Base-by-base conservation (phyloP, 2,329 filamentous ascomycete species). In the Penicillium sp. region DNA sequence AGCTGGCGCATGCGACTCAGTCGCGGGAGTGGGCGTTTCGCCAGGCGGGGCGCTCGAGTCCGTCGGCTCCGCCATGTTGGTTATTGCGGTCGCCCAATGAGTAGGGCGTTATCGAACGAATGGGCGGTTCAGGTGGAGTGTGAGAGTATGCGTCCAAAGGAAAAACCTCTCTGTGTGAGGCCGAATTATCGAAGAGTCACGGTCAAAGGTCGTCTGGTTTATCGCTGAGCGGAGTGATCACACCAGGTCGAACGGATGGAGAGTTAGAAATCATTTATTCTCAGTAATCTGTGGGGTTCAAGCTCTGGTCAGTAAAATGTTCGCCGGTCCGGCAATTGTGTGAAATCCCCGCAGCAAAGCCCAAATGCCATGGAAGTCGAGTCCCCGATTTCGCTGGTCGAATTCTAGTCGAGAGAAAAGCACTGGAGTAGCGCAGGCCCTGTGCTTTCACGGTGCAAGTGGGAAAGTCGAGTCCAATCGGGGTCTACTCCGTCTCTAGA, bases 251-350 rank as follows among this genome's bases (percentile, higher is more conserved):
- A 54, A 56, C 56, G 58, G 53, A 54, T 34, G 55, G 51, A 43
- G 47, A 59, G 43, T 52, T 54, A 49, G 56, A 61, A 64, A 65
- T 64, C 63, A 65, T 65, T 64, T 65, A 65, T 65, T 59, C 49
- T 50, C 57, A 59, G 46, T 49, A 27, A 32, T 61, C 60, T 63
- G 47, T 34, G 43, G 44, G 34, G 34, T 49, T 16, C 40, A 43
- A 43, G 29, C 14, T 58, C 46, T 27, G 14, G 49, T 63, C 60
- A 64, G 62, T 54, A 16, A 51, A 49, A 11, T 34, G 40, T 43
- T 46, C 52, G 14, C 36, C 49, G 32, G 5, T 27, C 32, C 22
- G 24, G 10, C 42, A 49, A 52, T 38, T 14, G 48, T 40, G 21
- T 39, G 40, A 34, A 24, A 34, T 2, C 31, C 21, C 36, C 24